Evolutionary conservation across 1,284 basidiomycete genomes (phyloP).

Genomic region (Neotropicomus parvogracilis): DNA sequence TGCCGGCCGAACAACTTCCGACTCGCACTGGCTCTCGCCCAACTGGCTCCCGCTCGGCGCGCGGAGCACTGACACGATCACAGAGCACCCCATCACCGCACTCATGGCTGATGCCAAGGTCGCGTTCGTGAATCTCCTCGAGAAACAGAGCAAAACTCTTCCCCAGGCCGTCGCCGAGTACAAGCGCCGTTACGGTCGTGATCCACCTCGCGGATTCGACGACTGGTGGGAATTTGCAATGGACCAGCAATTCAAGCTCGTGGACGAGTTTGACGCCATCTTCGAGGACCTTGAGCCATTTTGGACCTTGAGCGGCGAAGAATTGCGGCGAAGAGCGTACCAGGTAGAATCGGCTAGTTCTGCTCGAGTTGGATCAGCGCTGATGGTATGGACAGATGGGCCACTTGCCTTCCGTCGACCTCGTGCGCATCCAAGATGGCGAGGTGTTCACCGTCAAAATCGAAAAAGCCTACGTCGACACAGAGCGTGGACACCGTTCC

Average conservation of each 20-base stretch:
- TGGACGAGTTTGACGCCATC: conserved; percentile 91
- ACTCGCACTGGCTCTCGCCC: conserved; percentile 16
- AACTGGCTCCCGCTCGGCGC: conserved; percentile 18
- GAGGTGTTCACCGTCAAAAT: conserved; percentile 60
- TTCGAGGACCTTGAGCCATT: conserved; percentile 78
- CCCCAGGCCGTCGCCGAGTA: conserved; percentile 77
- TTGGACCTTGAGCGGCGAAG: conserved; percentile 67
- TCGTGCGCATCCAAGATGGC: conserved; percentile 73
- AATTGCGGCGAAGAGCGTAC: conserved; percentile 66
- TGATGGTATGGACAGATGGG: conserved; percentile 53
- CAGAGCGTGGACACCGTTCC: conserved; percentile 74
- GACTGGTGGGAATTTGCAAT: conserved; percentile 84
- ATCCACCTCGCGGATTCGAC: conserved; percentile 88
- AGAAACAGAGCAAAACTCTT: conserved; percentile 73
- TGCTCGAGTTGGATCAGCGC: background rate
- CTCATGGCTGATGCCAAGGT: conserved; percentile 79
- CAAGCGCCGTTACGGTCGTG: conserved; percentile 65
- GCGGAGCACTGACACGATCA: conserved; percentile 6
- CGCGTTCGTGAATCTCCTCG: conserved; percentile 63
- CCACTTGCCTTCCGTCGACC: conserved; percentile 75
- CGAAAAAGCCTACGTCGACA: conserved; percentile 55
- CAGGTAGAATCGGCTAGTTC: conserved; percentile 45
- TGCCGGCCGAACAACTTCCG: conserved; percentile 5
- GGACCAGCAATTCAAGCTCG: conserved; percentile 70
- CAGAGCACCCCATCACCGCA: conserved; percentile 73